These are phyloP conservation scores for Circinella minor DNA, from an alignment of 371 early-diverging fungal genomes.

Conservation along the genomic window DNA sequence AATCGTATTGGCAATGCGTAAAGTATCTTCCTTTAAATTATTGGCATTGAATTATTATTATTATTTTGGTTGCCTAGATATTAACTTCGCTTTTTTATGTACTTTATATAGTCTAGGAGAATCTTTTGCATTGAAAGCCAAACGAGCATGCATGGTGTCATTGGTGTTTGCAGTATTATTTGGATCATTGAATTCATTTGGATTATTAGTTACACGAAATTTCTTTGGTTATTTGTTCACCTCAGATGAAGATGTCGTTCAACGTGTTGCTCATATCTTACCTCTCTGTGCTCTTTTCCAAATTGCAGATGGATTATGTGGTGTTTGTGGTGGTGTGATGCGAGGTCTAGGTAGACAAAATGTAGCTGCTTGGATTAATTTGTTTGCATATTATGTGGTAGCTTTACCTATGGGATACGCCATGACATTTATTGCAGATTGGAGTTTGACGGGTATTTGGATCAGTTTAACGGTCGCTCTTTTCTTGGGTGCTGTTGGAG, in stretches of 20 bases:
- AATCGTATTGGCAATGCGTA: constrained; percentile 79
- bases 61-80: not conserved
- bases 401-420: constrained; percentile 72
- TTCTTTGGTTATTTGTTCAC: constrained; percentile 71
- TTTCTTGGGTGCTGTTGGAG: constrained; percentile 52
- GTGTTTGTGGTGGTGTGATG: constrained; percentile 73
- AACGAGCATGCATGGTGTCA: constrained; percentile 46
- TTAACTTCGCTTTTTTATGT: not conserved
- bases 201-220: constrained; percentile 47
- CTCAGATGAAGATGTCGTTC: constrained; percentile 70
- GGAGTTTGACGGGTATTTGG: constrained; percentile 76
- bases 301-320: constrained; percentile 71
- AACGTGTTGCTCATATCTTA: constrained; percentile 69
- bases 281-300: constrained; percentile 86
- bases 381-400: constrained; percentile 71
- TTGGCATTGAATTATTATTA: too few species aligned
- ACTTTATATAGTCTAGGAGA: constrained; percentile 57
- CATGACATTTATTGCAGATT: constrained; percentile 58
- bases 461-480: constrained; percentile 61
- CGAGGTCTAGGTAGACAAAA: constrained; percentile 77
- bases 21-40: not conserved
- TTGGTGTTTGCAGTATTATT: constrained; percentile 52
- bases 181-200: constrained; percentile 36
- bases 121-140: constrained; percentile 46
- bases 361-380: constrained; percentile 69